Base-by-base conservation (phyloP, 495 filamentous ascomycete species). In the Penicillium coprophilum region DNA sequence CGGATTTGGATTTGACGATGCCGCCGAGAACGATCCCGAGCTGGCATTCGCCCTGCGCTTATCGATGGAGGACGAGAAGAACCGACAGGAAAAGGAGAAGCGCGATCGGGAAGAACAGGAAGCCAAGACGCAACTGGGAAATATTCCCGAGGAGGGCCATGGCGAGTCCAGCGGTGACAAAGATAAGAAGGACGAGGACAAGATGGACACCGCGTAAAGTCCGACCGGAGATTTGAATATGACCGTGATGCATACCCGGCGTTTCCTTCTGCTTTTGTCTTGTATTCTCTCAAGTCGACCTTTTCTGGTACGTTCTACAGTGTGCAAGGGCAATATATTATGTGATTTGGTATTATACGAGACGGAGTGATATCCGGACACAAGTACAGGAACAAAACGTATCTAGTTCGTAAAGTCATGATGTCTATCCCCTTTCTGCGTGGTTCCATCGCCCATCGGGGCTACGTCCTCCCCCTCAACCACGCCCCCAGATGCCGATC, bases 41-140 rank as follows among this genome's bases (percentile, higher is more conserved):
- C 70, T 98, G 69, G 94, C 94, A 3, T 81, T 98, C 53, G 94
- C 95, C n/a, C 78, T 98, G 68, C 84, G 94, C 57, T 93, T 99
- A 89, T 96, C 90, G 68, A 88, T 95, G 82, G 95, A 99, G 71
- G 95, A 97, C 67, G 94, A 96, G 80, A 95, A 94, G 80, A 91
- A 89, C 56, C 78, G 94, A 65, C 85, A 94, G 72, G 93, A 96
- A 65, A 89, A 88, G 75, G 82, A 86, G 62, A 89, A 87, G 68
- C 84, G 84, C 58, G 90, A 90, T 34, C 81, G 85, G 55, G 88
- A 90, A 59, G 87, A 85, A 50, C 81, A 84, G 59, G 88, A 92
- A 70, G 79, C 80, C 43, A 87, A 84, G 73, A 80, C 77, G 41
- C 76, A 77, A 46, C 75, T 96, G 57, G 92, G 91, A 68, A 82